Percentiles rank a stretch among this genome's conserved stretches.
phyloP scores from a whole-genome alignment of 176 grass and related monocot species.

The Paspalum vaginatum region DNA sequence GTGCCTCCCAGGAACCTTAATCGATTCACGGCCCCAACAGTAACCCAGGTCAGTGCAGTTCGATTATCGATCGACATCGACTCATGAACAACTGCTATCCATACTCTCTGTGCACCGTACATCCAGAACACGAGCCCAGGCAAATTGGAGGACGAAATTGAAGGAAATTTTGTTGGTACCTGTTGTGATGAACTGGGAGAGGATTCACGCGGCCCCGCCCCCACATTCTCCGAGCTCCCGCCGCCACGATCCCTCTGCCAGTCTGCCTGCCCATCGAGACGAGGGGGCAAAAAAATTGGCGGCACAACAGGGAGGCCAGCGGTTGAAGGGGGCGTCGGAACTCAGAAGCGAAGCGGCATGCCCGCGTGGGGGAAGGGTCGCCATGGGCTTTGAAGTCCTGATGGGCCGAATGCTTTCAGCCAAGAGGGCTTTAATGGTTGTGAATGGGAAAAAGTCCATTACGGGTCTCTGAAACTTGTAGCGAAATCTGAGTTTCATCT shows the following conservation, averaged over 20 bases:
- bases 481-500: too few species aligned
- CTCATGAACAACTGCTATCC: neutral
- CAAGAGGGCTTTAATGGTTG: neutral
- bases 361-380: neutral
- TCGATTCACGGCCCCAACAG: neutral
- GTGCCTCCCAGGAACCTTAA: neutral
- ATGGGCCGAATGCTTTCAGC: neutral
- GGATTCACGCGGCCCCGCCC: constrained; percentile 7
- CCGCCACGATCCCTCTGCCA: constrained; percentile 1
- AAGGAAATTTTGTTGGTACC: constrained; percentile 11
- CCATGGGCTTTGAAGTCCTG: neutral
- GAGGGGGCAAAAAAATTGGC: constrained; percentile 36
- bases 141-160: neutral
- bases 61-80: neutral
- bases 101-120: neutral
- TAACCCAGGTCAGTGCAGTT: neutral
- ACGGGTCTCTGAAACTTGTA: too few species aligned
- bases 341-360: too few species aligned
- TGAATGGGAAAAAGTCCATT: too few species aligned
- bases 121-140: neutral
- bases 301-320: neutral
- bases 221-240: neutral
- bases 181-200: neutral
- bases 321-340: neutral
- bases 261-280: neutral